phyloP scores from a whole-genome alignment of 2,329 filamentous ascomycete genomes.

The Talaromyces rugulosus region DNA sequence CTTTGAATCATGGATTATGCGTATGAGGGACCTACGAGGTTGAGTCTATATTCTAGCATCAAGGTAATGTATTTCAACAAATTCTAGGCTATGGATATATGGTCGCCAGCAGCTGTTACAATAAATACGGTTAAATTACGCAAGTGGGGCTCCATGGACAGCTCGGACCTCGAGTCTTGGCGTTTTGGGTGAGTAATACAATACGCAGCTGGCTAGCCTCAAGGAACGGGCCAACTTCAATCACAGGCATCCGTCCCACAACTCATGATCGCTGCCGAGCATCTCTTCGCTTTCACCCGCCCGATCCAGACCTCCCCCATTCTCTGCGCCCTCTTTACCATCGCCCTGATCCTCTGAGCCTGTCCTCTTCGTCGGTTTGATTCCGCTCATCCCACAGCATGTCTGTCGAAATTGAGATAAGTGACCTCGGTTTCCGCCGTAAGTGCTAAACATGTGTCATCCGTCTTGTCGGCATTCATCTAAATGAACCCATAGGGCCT shows the following conservation, averaged over 20 bases:
- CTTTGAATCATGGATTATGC: background rate
- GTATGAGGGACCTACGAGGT: background rate
- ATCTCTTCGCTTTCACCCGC: background rate
- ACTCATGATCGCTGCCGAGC: conserved; percentile 5
- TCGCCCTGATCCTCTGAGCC: conserved; percentile 15
- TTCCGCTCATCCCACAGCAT: conserved; percentile 50
- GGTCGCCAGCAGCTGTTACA: background rate
- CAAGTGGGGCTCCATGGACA: background rate
- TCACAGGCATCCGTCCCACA: background rate
- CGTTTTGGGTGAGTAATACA: background rate
- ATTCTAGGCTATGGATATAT: background rate
- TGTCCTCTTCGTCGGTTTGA: conserved; percentile 18
- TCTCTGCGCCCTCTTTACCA: background rate
- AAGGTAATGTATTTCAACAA: background rate
- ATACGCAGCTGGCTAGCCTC: background rate
- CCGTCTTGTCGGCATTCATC: conserved; percentile 6
- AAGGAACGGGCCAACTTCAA: conserved; percentile 9
- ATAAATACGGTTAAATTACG: conserved; percentile 4
- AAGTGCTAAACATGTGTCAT: conserved; percentile 19
- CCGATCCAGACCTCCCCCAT: conserved; percentile 2
- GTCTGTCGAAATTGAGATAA: conserved; percentile 90
- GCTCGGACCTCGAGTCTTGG: background rate
- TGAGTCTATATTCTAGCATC: background rate
- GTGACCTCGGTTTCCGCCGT: conserved; percentile 93
- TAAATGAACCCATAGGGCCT: conserved; percentile 45